These are phyloP conservation scores for Saccharomyces hybrid DNA, from an alignment of 1,139 yeast species.

Conservation along the genomic window DNA sequence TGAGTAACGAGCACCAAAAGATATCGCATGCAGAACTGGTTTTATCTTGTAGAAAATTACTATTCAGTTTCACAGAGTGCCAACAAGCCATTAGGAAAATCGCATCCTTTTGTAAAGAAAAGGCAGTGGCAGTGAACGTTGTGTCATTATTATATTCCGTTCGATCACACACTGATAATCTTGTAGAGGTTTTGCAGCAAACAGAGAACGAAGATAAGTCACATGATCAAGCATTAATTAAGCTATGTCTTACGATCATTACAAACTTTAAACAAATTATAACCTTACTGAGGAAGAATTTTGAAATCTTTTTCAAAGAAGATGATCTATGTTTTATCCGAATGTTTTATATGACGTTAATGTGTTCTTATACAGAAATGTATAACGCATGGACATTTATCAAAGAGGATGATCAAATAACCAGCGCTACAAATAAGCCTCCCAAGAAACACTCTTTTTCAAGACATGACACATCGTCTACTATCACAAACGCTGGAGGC, in stretches of 20 bases:
- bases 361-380: slow-evolving; percentile 70
- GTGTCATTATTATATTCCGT: slow-evolving; percentile 49
- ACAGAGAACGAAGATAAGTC: slow-evolving; percentile 40
- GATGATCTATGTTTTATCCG: slow-evolving; percentile 66
- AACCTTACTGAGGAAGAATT: slow-evolving; percentile 42
- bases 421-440: not conserved
- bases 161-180: slow-evolving; percentile 49
- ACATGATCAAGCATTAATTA: slow-evolving; percentile 33
- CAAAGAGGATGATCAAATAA: not conserved
- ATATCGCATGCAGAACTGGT: slow-evolving; percentile 36
- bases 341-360: slow-evolving; percentile 61
- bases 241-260: slow-evolving; percentile 35
- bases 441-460: not conserved
- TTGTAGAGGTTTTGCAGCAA: slow-evolving; percentile 54
- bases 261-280: slow-evolving; percentile 45
- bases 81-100: slow-evolving; percentile 62
- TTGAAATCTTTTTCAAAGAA: slow-evolving; percentile 42
- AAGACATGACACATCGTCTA: not conserved
- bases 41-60: slow-evolving; percentile 47
- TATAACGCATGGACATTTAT: slow-evolving; percentile 61
- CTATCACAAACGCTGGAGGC: not conserved
- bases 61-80: slow-evolving; percentile 59
- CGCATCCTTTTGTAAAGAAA: slow-evolving; percentile 60
- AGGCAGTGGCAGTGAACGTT: slow-evolving; percentile 51
- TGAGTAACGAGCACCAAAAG: slow-evolving; percentile 13